Base-by-base conservation (phyloP, 192 early-diverging fungal species). In the Entomortierella beljakovae region DNA sequence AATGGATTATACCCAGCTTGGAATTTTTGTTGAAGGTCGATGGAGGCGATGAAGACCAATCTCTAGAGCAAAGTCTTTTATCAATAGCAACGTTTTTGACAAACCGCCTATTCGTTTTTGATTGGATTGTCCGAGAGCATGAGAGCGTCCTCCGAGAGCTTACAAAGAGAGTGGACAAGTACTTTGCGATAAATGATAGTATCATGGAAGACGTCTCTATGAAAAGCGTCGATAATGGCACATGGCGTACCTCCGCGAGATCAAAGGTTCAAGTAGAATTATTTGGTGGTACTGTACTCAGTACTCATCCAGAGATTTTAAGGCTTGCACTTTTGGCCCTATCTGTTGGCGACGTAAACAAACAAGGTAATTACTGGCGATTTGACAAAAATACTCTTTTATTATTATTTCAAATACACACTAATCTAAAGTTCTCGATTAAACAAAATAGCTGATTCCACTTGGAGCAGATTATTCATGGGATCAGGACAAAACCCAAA, bases 341-440 rank as follows among this genome's bases (percentile, higher is more conserved):
- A 9, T 64, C 75, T 4, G 50, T 61, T 23, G 46, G 59, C n/a
- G 67, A 64, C 18, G 22, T 50, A 8, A 50, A 43, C n/a, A 79
- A 79, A 62, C 75, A 79, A 58, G 66, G 74, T 77, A 57, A 33
- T n/a, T n/a, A n/a, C n/a, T n/a, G n/a, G n/a, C n/a, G n/a, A n/a
- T n/a, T n/a, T n/a, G n/a, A n/a, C n/a, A n/a, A n/a, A n/a, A n/a
- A n/a, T n/a, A n/a, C 31, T 22, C 4, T 22, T 8, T 22, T 29
- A 2, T 46, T 9, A 6, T 20, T 51, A n/a, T 61, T 34, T n/a
- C 13, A n/a, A 0, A n/a, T 25, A 8, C 23, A 10, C 29, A 18
- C 9, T 0, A 25, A 20, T 26, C 15, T 34, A 3, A 3, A 20
- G 43, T 2, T 46, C 5, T 46, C 3, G 11, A 46, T 46, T 20